Conservation (phyloP, 2,329 filamentous ascomycete genomes). For the Hortaea sp. region DNA sequence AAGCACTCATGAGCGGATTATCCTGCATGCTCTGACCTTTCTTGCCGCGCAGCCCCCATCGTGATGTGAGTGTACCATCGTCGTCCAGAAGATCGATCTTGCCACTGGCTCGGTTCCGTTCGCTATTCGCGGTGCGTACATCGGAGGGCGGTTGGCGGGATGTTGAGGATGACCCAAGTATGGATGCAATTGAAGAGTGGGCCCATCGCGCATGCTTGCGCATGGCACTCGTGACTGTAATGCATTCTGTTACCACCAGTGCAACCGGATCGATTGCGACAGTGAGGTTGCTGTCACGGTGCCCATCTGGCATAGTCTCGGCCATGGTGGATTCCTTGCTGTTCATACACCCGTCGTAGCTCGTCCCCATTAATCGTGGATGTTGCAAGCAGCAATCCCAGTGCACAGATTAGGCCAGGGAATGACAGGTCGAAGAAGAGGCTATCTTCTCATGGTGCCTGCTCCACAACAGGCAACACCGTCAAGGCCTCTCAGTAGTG, state of each 20-base stretch:
- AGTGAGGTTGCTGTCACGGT: conserved; percentile 9
- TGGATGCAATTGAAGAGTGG: conserved; percentile 91
- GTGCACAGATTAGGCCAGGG: too few relatives aligned
- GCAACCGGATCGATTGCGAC: conserved; percentile 29
- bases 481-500: too few relatives aligned
- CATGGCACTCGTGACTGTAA: conserved; percentile 95
- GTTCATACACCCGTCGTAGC: conserved; percentile 2
- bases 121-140: conserved; percentile 12
- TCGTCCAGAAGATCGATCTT: conserved; percentile 25
- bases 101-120: conserved; percentile 25
- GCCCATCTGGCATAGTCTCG: conserved; percentile 1
- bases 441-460: too few relatives aligned
- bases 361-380: neutral
- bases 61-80: conserved; percentile 53
- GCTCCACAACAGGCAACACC: too few relatives aligned
- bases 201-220: conserved; percentile 95
- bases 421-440: too few relatives aligned
- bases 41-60: conserved; percentile 90
- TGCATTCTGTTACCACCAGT: conserved; percentile 95
- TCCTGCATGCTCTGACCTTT: conserved; percentile 96
- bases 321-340: conserved; percentile 6
- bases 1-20: conserved; percentile 90
- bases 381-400: too few relatives aligned
- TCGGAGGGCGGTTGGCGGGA: conserved; percentile 8
- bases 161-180: conserved; percentile 51